These are phyloP conservation scores for Hyphodiscus sp. DNA, from an alignment of 2,329 filamentous ascomycete species.

Conservation along the genomic window DNA sequence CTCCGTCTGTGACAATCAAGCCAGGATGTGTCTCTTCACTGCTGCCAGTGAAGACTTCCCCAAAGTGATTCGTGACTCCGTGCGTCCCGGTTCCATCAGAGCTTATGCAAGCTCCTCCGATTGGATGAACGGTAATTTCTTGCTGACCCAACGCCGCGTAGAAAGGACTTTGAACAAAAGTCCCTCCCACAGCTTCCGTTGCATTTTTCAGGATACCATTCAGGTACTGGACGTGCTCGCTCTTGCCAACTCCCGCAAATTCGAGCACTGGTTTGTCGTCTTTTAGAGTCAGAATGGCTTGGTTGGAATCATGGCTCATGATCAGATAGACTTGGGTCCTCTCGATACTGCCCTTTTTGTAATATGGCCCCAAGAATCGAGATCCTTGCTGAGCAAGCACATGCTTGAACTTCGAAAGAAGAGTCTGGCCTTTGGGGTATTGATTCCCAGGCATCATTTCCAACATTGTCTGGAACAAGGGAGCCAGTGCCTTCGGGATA, in stretches of 20 bases:
- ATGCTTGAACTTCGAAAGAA: slow-evolving; percentile 39
- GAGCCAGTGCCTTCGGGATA: slow-evolving; percentile 49
- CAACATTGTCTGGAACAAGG: slow-evolving; percentile 50
- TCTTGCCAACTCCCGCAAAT: slow-evolving; percentile 52
- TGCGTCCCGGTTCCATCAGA: slow-evolving; percentile 47
- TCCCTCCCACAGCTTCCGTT: slow-evolving; percentile 53
- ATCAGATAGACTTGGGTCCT: slow-evolving; percentile 58
- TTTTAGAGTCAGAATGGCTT: slow-evolving; percentile 52
- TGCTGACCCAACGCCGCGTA: slow-evolving; percentile 49
- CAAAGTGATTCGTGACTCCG: slow-evolving; percentile 56
- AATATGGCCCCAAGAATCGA: slow-evolving; percentile 53
- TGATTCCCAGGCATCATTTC: slow-evolving; percentile 45
- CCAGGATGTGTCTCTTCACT: slow-evolving; percentile 47
- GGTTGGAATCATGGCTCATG: slow-evolving; percentile 37
- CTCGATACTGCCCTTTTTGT: slow-evolving; percentile 47
- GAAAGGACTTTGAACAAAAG: slow-evolving; percentile 52
- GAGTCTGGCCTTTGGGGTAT: slow-evolving; percentile 32
- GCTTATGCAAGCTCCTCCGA: slow-evolving; percentile 59
- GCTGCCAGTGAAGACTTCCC: slow-evolving; percentile 51
- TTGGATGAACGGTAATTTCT: slow-evolving; percentile 59
- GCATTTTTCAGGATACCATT: slow-evolving; percentile 46
- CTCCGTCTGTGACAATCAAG: slow-evolving; percentile 55
- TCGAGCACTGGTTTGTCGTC: slow-evolving; percentile 53
- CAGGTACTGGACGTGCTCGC: slow-evolving; percentile 46
- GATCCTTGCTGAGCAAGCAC: slow-evolving; percentile 44